Percentiles rank a stretch among this genome's conserved stretches.
Evolutionary conservation across 768 basidiomycete species (phyloP).

Genomic region (Tubosaeta sp.): DNA sequence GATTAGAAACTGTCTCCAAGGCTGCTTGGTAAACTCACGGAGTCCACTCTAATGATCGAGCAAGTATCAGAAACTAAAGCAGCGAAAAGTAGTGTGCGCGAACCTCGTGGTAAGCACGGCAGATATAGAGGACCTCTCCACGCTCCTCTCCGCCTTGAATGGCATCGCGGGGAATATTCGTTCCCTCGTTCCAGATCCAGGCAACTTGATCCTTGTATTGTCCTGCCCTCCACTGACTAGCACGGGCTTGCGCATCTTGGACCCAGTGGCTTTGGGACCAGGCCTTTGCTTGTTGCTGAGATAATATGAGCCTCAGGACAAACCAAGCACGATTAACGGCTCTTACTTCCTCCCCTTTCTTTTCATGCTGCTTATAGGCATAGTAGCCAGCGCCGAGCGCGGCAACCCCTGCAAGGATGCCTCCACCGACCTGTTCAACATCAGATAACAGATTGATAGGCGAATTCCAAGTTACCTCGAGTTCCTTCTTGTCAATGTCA

Average conservation of each 20-base stretch:
- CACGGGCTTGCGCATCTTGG: conserved; percentile 51
- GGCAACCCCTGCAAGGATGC: conserved; percentile 52
- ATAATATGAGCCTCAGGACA: not conserved
- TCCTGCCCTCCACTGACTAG: conserved; percentile 41
- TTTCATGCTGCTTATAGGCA: conserved; percentile 53
- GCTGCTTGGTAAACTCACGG: conserved; percentile 34
- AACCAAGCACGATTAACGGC: not conserved
- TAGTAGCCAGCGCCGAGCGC: conserved; percentile 46
- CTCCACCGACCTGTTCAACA: conserved; percentile 55
- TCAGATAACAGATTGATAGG: conserved; percentile 2
- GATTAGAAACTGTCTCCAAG: not conserved
- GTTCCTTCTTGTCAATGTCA: conserved; percentile 54
- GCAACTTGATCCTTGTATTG: conserved; percentile 46
- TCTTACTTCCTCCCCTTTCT: conserved; percentile 53
- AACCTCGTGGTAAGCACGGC: conserved; percentile 57
- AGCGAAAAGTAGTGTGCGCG: conserved; percentile 10
- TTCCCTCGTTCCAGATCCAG: conserved; percentile 62
- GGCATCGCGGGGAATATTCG: conserved; percentile 53
- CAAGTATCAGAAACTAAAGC: conserved; percentile 1
- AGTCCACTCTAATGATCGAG: conserved; percentile 43
- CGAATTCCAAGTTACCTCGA: conserved; percentile 40
- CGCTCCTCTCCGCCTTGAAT: conserved; percentile 55
- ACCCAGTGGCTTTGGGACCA: conserved; percentile 57
- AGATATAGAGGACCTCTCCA: conserved; percentile 51
- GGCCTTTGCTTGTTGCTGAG: conserved; percentile 44